Evolutionary conservation across 1,284 basidiomycete species (phyloP), one percentile per base, ranked within the genome.

Genomic region (Ustilago lituana): DNA sequence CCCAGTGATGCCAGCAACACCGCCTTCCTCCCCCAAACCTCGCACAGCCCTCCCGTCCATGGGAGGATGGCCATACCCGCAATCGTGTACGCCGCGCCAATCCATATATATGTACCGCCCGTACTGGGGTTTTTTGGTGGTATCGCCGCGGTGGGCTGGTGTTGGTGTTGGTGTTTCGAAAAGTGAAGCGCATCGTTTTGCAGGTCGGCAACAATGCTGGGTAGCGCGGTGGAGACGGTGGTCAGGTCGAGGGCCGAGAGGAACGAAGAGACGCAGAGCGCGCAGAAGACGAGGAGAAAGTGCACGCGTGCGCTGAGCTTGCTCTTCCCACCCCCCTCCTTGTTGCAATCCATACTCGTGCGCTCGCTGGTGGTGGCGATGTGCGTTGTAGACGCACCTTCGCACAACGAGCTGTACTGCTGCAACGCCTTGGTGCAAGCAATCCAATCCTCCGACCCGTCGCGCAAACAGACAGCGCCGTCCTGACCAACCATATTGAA

Each of bases 11-110:
- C 40, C 26, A 67, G 54, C 2, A 71, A 49, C 31, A 71, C 46
- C 2, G 53, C 43, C 26, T 71, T 71, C 3, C 68, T n/a, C 1
- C 68, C 68, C 68, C 68, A 71, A 9, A 71, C 63, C 41, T 68
- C 61, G 38, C 55, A 48, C 22, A 71, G 12, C 1, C 49, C 62
- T 3, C 68, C 68, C 5, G 50, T 58, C 64, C 50, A 52, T 8
- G 68, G 68, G 8, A 71, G 26, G 24, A 71, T 60, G 1, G 64
- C 45, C 54, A 59, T 71, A 1, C 68, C 68, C 3, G 64, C 63
- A 8, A 71, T 51, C 3, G 68, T 59, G 29, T 62, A 71, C 5
- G 64, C 68, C 6, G 68, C 39, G 14, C 68, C 68, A 43, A 68
- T 68, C 68, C 68, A 71, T 41, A 71, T 71, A 32, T 62, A 71